These are phyloP conservation scores for Austropuccinia psidii DNA, from an alignment of 1,284 basidiomycete species.

Conservation along the genomic window DNA sequence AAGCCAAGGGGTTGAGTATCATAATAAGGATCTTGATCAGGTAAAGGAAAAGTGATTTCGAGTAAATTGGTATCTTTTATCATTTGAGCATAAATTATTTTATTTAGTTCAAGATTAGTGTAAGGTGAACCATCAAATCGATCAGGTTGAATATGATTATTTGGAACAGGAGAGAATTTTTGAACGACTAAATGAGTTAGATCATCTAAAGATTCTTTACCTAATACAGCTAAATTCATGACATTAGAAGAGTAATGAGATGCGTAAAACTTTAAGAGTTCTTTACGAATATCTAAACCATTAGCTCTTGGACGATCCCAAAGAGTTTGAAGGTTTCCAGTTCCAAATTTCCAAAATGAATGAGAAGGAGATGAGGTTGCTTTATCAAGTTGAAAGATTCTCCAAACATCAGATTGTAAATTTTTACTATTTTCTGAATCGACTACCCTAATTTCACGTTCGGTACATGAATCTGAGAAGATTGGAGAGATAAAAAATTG, in stretches of 20 bases:
- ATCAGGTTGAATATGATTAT: constrained; percentile 59
- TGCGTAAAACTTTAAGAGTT: constrained; percentile 91
- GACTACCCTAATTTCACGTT: constrained; percentile 91
- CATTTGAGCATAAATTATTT: constrained; percentile 75
- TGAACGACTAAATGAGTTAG: constrained; percentile 62
- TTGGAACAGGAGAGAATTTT: constrained; percentile 68
- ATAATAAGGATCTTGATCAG: constrained; percentile 72
- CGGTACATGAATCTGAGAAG: constrained; percentile 81
- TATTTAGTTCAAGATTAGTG: constrained; percentile 50
- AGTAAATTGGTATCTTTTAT: constrained; percentile 81
- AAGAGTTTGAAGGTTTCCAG: constrained; percentile 77
- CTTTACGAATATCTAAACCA: constrained; percentile 78
- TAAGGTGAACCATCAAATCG: constrained; percentile 67
- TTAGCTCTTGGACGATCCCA: constrained; percentile 55
- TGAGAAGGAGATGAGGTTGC: constrained; percentile 63
- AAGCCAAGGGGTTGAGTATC: constrained; percentile 70
- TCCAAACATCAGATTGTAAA: constrained; percentile 86
- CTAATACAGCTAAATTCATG: constrained; percentile 85
- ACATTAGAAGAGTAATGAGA: constrained; percentile 86
- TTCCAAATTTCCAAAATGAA: constrained; percentile 87
- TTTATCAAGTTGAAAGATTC: constrained; percentile 95
- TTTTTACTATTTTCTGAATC: constrained; percentile 99
- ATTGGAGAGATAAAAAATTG: constrained; percentile 91
- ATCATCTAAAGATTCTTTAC: constrained; percentile 77
- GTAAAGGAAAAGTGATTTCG: constrained; percentile 73